Base-by-base conservation (phyloP, 352 stramenopile species). In the Pythium myriotylum region DNA sequence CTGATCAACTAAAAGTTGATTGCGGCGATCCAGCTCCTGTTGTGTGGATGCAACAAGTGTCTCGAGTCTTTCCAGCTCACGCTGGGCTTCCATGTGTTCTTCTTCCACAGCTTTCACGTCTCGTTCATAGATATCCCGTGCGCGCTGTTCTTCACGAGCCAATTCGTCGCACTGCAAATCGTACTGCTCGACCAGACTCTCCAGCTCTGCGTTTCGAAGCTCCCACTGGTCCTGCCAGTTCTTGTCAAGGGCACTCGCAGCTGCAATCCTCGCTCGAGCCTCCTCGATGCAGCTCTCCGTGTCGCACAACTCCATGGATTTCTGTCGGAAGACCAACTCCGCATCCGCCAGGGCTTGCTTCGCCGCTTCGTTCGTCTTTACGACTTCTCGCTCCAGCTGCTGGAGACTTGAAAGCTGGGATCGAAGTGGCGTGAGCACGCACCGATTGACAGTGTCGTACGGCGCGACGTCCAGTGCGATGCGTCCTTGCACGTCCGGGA, bases 381-480 rank as follows among this genome's bases (percentile, higher is more conserved):
- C 19, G 17, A 81, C 42, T 42, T 72, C 51, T 13, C 51, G 20
- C 4, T 76, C 54, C n/a, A 56, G 41, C 24, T 60, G 23, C 5
- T 65, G 42, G 16, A 77, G 65, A 9, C 49, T 37, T 2, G 53
- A 45, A 3, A 68, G 39, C 22, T 69, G 65, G 2, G 40, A 41
- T 14, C 66, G 54, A 39, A 81, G 62, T 10, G 75, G 77, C 5
- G 37, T 32, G 4, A 89, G 37, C 16, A 89, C 40, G 17, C 73
- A 86, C 35, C 51, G 59, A 22, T 83, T 75, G 0, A 87, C 29
- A 2, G 85, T 22, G 4, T 57, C 51, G 42, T 76, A 87, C 20
- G 73, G 54, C 8, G 77, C 79, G 9, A 89, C 59, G 46, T 89
- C 79, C 8, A 89, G 80, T 3, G 79, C 77, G 0, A 68, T 63